Base-by-base conservation (phyloP, 2,329 filamentous ascomycete genomes). In the Ascochyta koolunga region DNA sequence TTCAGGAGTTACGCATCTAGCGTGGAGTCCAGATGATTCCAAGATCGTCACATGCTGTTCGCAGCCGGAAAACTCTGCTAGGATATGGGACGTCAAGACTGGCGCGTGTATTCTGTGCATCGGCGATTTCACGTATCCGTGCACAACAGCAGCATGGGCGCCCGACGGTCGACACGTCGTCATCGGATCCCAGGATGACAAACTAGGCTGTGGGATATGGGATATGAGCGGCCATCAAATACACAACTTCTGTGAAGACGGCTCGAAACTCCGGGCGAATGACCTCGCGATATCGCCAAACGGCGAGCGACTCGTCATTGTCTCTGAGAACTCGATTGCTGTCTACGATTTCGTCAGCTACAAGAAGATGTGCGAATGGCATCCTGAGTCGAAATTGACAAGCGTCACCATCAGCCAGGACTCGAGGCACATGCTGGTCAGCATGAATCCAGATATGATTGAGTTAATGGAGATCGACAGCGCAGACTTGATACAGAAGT, bases 21-120 rank as follows among this genome's bases (percentile, higher is more conserved):
- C 90, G 1, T 99, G 95, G 91, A 97, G 93, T 70, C 95, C 93
- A 5, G 91, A 99, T 73, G 91, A 96, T 75, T 83, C 83, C 1
- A 90, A 90, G 76, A 81, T 99, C 29, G 86, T 98, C 33, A 93
- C 89, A 15, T 98, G 93, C 71, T 89, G 86, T 15, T 83, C 86
- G 61, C 90, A 70, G 38, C 66, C 68, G 37, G 75, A 96, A 68
- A 84, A 83, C 39, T 83, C 82, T 58, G 91, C 90, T 1, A 83
- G 88, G 31, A 76, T 96, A 58, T 96, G 90, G 89, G 85, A 92
- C 73, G 66, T 70, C 31, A 69, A 69, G 67, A 68, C 61, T 21
- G 72, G 72, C 33, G 79, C 86, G 38, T 78, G 91, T 35, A 82
- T 85, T 19, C 54, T 63, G 50, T 84, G 81, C 8, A 81, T 93